Conservation (phyloP, 148 eudicot species). For the Nyssa sinensis region DNA sequence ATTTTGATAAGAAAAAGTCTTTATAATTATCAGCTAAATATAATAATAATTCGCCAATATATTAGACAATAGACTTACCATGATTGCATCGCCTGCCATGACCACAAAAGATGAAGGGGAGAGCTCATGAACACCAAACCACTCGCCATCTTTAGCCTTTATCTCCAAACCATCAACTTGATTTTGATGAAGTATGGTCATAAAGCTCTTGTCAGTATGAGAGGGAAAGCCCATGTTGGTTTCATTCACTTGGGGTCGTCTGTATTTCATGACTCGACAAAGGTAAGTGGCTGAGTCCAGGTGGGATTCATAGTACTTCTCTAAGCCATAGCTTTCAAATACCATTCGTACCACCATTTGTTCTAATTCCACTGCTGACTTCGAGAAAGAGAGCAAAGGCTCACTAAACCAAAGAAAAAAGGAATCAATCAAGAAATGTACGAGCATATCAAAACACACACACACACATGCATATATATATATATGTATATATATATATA, state of each 20-base stretch:
- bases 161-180: constrained; percentile 44
- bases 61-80: constrained; percentile 36
- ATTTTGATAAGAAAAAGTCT: no score
- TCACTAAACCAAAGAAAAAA: constrained; percentile 20
- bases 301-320: constrained; percentile 34
- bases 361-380: constrained; percentile 35
- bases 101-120: constrained; percentile 46
- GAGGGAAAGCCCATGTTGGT: constrained; percentile 38
- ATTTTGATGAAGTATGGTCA: constrained; percentile 47
- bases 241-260: constrained; percentile 22
- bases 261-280: constrained; percentile 42
- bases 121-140: constrained; percentile 39
- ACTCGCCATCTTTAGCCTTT: constrained; percentile 42
- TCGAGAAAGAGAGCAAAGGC: constrained; percentile 28
- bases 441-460: no score
- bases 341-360: constrained; percentile 42
- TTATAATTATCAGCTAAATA: no score
- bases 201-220: constrained; percentile 51
- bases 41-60: no score
- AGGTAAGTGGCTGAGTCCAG: constrained; percentile 31
- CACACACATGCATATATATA: no score
- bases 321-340: constrained; percentile 47
- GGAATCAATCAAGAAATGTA: not conserved
- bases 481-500: no score
- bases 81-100: constrained; percentile 52